Evolutionary conservation across 2,329 filamentous ascomycete species (phyloP).

Genomic region (Nemania sp.): DNA sequence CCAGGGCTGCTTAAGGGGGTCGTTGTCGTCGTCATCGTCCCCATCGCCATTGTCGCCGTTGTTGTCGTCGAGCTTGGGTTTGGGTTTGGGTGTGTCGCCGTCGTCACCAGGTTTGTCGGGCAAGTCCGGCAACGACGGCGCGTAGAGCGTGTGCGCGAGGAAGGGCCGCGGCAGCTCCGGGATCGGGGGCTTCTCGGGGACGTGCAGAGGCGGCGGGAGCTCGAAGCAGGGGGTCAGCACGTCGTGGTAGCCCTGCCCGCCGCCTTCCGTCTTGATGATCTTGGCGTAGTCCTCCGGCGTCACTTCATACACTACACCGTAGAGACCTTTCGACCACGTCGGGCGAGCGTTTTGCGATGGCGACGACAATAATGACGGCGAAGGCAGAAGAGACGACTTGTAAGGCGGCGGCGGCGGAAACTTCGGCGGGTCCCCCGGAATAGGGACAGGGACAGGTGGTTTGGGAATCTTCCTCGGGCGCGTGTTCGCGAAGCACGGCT

Average conservation of each 20-base stretch:
- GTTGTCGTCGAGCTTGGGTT: too few relatives aligned
- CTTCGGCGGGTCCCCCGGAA: conserved; percentile 37
- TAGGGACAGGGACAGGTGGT: conserved; percentile 45
- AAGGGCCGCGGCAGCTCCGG: conserved; percentile 71
- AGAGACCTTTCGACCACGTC: conserved; percentile 81
- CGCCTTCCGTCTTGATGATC: conserved; percentile 92
- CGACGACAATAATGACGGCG: conserved; percentile 30
- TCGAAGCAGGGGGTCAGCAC: conserved; percentile 82
- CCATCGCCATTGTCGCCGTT: background rate
- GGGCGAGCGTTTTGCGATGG: conserved; percentile 56
- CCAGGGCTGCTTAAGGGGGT: conserved; percentile 55
- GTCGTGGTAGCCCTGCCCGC: conserved; percentile 85
- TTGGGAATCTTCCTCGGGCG: conserved; percentile 67
- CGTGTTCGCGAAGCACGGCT: conserved; percentile 93
- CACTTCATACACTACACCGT: conserved; percentile 96
- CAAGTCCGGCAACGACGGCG: conserved; percentile 63
- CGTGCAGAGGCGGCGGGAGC: conserved; percentile 68
- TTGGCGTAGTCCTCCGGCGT: conserved; percentile 83
- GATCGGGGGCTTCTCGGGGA: conserved; percentile 72
- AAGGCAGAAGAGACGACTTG: too few relatives aligned
- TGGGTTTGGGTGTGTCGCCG: conserved; percentile 27
- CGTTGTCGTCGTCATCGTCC: conserved; percentile 38
- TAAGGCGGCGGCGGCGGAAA: conserved; percentile 49
- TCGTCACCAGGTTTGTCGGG: conserved; percentile 41
- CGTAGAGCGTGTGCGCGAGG: conserved; percentile 86